Evolutionary conservation across 2,329 filamentous ascomycete genomes (phyloP), one percentile per base, ranked within the genome.

Genomic region (Pyrenophora graminea): DNA sequence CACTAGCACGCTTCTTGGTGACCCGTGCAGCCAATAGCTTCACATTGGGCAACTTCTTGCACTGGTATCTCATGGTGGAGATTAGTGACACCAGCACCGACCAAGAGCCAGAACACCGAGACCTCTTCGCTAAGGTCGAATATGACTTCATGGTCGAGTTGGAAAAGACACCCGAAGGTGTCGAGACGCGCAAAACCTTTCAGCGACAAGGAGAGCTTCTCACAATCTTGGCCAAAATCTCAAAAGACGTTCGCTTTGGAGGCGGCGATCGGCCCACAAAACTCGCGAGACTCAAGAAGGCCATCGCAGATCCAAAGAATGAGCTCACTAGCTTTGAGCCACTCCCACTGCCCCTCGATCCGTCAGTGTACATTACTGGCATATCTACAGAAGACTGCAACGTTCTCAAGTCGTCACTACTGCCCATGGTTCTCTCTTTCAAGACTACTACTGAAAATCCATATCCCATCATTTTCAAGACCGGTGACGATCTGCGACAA

Each of bases 31-130:
- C 90, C 12, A 85, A 87, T 55, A 97, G 96, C 67, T 90, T 97
- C 66, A 87, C 89, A 53, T 82, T 99, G 1, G 94, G 93, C 25
- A 99, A 96, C 70, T 96, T 95, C 74, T 85, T 99, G 46, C 90
- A 97, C 72, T 99, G 94, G 94, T 99, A 97, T 72, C 81, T 99
- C 2, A 97, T 97, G 86, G 94, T 99, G 1, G 95, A 99, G 75
- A 95, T 92, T 62, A 91, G 95, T 62, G 93, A 97, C 70, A 74
- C 76, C 33, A 91, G 88, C 59, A 85, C 85, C 3, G 88, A 91
- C 37, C 90, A 92, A 62, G 82, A 85, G 18, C 80, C 84, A 4
- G 85, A 87, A 49, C 88, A 93, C 67, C 88, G 90, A 39, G 89
- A 90, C 56, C 85, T 97, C 15, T 99, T 96, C 73, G 88, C 90